A percentile compares a stretch with the other conserved stretches of the same genome.
Conservation (phyloP, 495 filamentous ascomycete genomes). For the Echria macrotheca region DNA sequence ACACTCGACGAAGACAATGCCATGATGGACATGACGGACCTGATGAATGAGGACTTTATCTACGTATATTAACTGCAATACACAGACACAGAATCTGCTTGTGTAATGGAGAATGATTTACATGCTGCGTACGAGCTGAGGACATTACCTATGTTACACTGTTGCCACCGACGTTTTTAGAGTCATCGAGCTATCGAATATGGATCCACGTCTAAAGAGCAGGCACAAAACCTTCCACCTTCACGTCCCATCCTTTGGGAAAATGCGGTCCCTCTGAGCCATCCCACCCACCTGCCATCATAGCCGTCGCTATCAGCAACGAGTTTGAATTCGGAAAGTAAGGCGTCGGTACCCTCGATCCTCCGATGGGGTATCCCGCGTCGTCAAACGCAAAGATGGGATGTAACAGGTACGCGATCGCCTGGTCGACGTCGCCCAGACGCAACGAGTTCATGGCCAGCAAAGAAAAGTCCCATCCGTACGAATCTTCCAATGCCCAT, state of each 20-base stretch:
- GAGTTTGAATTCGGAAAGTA: slow-evolving; percentile 48
- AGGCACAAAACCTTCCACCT: slow-evolving; percentile 41
- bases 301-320: slow-evolving; percentile 46
- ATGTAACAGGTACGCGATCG: slow-evolving; percentile 45
- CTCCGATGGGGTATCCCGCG: slow-evolving; percentile 48
- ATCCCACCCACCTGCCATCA: slow-evolving; percentile 53
- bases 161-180: too few species aligned
- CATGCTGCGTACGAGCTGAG: too few species aligned
- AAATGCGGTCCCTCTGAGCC: slow-evolving; percentile 39
- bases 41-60: slow-evolving; percentile 54
- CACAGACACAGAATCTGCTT: too few species aligned
- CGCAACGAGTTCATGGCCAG: slow-evolving; percentile 50
- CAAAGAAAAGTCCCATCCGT: slow-evolving; percentile 51
- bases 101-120: too few species aligned
- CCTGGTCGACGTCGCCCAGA: slow-evolving; percentile 40
- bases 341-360: slow-evolving; percentile 47
- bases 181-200: too few species aligned
- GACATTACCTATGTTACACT: too few species aligned
- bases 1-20: slow-evolving; percentile 43
- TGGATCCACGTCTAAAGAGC: slow-evolving; percentile 21
- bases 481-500: slow-evolving; percentile 45
- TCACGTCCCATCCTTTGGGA: slow-evolving; percentile 40
- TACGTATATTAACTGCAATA: slow-evolving; percentile 50
- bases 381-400: slow-evolving; percentile 45
- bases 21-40: slow-evolving; percentile 48